A percentile compares a stretch with the other conserved stretches of the same genome.
phyloP scores from a whole-genome alignment of 768 basidiomycete genomes.

The Trametes villosa region DNA sequence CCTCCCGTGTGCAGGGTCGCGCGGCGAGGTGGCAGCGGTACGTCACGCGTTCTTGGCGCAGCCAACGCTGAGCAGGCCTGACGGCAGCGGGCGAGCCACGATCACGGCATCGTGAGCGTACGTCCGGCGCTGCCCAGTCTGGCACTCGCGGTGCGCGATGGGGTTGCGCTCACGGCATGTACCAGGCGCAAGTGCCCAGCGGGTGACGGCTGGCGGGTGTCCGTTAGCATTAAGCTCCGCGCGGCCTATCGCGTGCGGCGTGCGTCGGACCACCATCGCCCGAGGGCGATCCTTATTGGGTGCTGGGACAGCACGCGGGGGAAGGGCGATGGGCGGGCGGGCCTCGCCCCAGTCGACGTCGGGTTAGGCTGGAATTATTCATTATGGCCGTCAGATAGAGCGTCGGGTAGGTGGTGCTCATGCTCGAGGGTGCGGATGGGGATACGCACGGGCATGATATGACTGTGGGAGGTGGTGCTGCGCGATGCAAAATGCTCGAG shows the following conservation, averaged over 20 bases:
- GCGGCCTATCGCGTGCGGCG: constrained; percentile 10
- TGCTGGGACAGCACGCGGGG: too few species aligned
- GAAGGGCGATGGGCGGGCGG: too few species aligned
- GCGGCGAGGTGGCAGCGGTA: too few species aligned
- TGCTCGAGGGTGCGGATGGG: not conserved
- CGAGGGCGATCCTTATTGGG: not conserved
- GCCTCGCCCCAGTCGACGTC: too few species aligned
- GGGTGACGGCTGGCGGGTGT: not conserved
- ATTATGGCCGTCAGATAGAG: not conserved
- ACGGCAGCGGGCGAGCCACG: too few species aligned
- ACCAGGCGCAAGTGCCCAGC: too few species aligned
- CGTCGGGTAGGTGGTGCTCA: not conserved
- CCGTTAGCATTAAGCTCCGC: constrained; percentile 11
- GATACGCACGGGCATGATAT: not conserved
- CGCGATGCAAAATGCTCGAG: not conserved
- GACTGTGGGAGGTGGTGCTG: not conserved
- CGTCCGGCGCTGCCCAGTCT: too few species aligned
- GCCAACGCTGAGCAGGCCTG: too few species aligned
- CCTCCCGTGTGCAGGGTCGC: not conserved
- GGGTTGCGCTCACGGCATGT: too few species aligned
- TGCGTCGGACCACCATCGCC: not conserved
- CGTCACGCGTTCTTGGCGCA: too few species aligned
- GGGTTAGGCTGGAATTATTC: not conserved
- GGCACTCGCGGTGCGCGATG: too few species aligned
- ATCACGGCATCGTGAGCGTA: too few species aligned